A percentile compares a stretch with the other conserved stretches of the same genome.
phyloP scores from a whole-genome alignment of 257 asterid species.

The Jacaranda mimosifolia region DNA sequence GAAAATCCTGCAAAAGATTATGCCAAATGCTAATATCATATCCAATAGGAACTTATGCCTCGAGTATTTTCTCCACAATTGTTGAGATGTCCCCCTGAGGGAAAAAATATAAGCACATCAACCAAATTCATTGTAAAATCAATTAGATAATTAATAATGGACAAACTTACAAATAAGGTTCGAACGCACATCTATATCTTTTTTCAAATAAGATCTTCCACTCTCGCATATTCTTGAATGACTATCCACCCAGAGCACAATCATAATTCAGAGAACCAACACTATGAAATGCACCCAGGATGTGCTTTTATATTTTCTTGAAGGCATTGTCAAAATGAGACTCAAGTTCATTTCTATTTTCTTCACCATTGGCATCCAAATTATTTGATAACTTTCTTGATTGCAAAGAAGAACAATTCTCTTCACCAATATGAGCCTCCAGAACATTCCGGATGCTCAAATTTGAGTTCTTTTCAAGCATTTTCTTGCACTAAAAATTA shows the following conservation, averaged over 20 bases:
- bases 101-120: conserved; percentile 28
- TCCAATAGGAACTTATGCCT: conserved; percentile 51
- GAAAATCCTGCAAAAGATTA: conserved; percentile 71
- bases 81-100: conserved; percentile 71
- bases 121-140: conserved; percentile 20
- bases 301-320: conserved; percentile 49
- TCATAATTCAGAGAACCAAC: conserved; percentile 49
- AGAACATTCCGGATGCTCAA: too few relatives aligned
- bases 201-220: conserved; percentile 70
- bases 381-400: conserved; percentile 40
- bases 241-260: conserved; percentile 51
- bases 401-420: conserved; percentile 44
- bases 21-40: conserved; percentile 64
- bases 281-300: conserved; percentile 44
- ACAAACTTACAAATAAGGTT: conserved; percentile 68
- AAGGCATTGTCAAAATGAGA: conserved; percentile 52
- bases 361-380: conserved; percentile 34
- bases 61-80: conserved; percentile 42
- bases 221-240: too few relatives aligned
- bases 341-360: conserved; percentile 44
- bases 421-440: conserved; percentile 69
- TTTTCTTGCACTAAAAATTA: neutral
- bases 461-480: conserved; percentile 14
- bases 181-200: conserved; percentile 64
- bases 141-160: conserved; percentile 2